Evolutionary conservation across 257 asterid genomes (phyloP).

Genomic region (Henckelia pumila): DNA sequence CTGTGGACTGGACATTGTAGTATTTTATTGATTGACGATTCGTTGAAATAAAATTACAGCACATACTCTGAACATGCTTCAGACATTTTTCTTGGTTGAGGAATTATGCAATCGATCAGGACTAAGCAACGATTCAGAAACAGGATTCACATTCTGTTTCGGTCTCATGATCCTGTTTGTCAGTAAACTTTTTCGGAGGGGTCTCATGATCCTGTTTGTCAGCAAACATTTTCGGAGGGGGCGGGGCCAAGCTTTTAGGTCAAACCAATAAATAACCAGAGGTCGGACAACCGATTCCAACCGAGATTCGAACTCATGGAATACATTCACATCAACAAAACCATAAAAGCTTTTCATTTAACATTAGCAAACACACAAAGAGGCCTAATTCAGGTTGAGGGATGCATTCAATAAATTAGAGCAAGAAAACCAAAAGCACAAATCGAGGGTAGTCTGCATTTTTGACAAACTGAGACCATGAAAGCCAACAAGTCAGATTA

Average conservation of each 20-base stretch:
- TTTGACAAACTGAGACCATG: background rate
- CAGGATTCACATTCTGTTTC: background rate
- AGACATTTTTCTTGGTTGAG: background rate
- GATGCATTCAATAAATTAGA: background rate
- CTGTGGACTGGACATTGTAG: background rate
- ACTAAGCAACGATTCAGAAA: background rate
- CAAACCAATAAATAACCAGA: too few species aligned
- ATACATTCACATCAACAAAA: background rate
- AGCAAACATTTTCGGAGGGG: background rate
- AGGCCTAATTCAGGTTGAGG: background rate
- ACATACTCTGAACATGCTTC: background rate
- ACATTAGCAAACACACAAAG: background rate
- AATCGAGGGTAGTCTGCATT: background rate
- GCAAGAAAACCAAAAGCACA: background rate
- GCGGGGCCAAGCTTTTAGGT: too few species aligned
- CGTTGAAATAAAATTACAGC: background rate
- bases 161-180: background rate
- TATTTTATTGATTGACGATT: background rate
- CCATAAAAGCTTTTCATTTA: background rate
- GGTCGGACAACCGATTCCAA: background rate
- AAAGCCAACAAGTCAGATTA: constrained; percentile 16
- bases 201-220: background rate
- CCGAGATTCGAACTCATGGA: background rate
- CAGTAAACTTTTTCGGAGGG: background rate
- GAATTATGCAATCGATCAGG: background rate